Conservation (phyloP, 805 yeast species). For the Candida berthetii region DNA sequence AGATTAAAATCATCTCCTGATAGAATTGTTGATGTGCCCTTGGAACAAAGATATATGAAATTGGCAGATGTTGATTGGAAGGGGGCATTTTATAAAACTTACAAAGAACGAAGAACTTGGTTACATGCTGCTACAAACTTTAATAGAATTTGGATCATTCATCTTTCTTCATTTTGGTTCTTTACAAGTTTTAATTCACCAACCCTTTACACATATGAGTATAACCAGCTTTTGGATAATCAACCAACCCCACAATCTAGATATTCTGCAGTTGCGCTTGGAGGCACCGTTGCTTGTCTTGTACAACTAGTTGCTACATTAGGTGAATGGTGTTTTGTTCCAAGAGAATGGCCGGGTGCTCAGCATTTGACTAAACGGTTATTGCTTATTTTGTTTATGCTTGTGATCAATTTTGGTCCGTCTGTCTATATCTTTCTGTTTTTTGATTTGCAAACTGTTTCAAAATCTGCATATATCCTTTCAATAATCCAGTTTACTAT, state of each 20-base stretch:
- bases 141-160: constrained; percentile 76
- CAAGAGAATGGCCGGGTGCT: constrained; percentile 70
- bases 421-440: constrained; percentile 41
- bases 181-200: constrained; percentile 69
- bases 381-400: constrained; percentile 31
- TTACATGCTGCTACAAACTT: constrained; percentile 68
- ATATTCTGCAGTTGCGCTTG: constrained; percentile 55
- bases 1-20: constrained; percentile 33
- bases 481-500: constrained; percentile 50
- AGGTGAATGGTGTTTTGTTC: constrained; percentile 58
- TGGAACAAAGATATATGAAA: constrained; percentile 44
- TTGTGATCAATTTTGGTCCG: constrained; percentile 46
- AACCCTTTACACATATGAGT: constrained; percentile 57
- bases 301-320: constrained; percentile 52
- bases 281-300: constrained; percentile 58
- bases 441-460: constrained; percentile 31
- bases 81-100: constrained; percentile 66
- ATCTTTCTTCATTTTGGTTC: constrained; percentile 71
- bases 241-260: constrained; percentile 55
- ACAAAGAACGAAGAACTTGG: constrained; percentile 71
- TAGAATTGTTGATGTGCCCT: constrained; percentile 44
- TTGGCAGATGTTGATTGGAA: constrained; percentile 60
- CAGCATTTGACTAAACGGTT: constrained; percentile 48
- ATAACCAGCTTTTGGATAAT: constrained; percentile 45
- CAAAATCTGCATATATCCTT: constrained; percentile 32